Evolutionary conservation across 805 yeast genomes (phyloP).

Genomic region (Sugiyamaella floridensis): DNA sequence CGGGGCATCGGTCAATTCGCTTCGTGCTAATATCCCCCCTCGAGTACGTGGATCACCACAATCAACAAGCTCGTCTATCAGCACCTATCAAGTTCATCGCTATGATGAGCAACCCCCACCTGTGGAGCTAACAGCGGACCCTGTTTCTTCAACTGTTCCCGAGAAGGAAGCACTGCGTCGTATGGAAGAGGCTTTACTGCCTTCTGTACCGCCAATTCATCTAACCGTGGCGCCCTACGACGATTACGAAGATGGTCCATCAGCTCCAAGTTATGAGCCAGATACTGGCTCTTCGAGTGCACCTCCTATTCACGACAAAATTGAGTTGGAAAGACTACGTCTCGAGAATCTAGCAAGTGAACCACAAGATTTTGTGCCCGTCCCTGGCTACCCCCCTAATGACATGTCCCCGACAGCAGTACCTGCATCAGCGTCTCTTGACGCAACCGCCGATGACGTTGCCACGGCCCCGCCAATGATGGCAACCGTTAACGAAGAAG

Average conservation of each 20-base stretch:
- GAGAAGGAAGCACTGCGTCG: slow-evolving; percentile 54
- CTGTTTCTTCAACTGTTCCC: neutral
- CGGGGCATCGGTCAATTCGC: neutral
- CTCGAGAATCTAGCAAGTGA: slow-evolving; percentile 36
- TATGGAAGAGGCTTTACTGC: slow-evolving; percentile 54
- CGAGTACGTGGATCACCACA: slow-evolving; percentile 1
- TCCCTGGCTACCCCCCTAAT: neutral
- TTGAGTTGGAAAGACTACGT: slow-evolving; percentile 35
- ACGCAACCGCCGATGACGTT: too few species aligned
- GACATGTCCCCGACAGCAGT: neutral
- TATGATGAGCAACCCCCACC: neutral
- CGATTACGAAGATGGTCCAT: neutral
- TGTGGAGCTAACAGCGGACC: neutral
- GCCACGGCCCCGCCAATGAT: too few species aligned
- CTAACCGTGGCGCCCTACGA: neutral
- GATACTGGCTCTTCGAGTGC: neutral
- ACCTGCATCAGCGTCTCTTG: neutral
- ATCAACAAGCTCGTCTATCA: neutral
- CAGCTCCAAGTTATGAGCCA: slow-evolving; percentile 14
- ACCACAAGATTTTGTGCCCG: slow-evolving; percentile 24
- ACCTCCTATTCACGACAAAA: slow-evolving; percentile 29
- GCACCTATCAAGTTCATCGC: neutral
- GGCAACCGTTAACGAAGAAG: neutral
- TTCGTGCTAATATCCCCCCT: neutral
- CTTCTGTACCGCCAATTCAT: slow-evolving; percentile 44